phyloP scores from a whole-genome alignment of 2,329 filamentous ascomycete genomes.

The Penicillium freii region DNA sequence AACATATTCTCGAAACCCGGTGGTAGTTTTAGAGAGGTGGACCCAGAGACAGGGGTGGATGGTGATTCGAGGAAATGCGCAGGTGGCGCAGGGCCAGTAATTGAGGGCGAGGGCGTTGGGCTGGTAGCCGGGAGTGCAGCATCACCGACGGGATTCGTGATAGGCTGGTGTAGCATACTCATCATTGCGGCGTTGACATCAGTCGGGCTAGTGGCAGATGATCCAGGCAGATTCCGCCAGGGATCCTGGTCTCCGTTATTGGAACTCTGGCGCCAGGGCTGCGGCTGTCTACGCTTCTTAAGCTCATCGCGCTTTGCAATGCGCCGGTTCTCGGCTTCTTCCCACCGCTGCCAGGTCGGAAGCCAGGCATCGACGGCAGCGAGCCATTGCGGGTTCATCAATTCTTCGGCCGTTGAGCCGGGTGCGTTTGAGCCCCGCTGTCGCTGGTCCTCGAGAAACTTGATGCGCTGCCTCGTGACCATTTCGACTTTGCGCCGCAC shows the following conservation, averaged over 20 bases:
- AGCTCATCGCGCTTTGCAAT: slow-evolving; percentile 40
- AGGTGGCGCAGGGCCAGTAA: slow-evolving; percentile 1
- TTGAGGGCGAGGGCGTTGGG: slow-evolving; percentile 4
- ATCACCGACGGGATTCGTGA: slow-evolving; percentile 10
- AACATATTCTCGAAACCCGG: slow-evolving; percentile 44
- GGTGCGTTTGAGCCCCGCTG: slow-evolving; percentile 7
- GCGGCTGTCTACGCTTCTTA: slow-evolving; percentile 18
- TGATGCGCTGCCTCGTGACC: slow-evolving; percentile 43
- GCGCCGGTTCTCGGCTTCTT: slow-evolving; percentile 37
- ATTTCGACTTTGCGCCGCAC: slow-evolving; percentile 44
- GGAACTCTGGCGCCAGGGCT: slow-evolving; percentile 9
- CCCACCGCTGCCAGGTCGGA: slow-evolving; percentile 42
- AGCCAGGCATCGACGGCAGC: slow-evolving; percentile 42
- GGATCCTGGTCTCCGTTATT: slow-evolving; percentile 24
- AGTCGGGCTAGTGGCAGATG: neutral
- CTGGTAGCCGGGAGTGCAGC: neutral
- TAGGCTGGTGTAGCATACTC: slow-evolving; percentile 8
- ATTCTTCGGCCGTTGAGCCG: slow-evolving; percentile 22
- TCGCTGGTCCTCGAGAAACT: slow-evolving; percentile 37
- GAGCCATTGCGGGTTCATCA: slow-evolving; percentile 41
- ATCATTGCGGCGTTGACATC: neutral
- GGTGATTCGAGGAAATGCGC: slow-evolving; percentile 8
- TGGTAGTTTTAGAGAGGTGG: slow-evolving; percentile 27
- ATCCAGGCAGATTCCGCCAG: neutral
- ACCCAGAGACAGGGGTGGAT: slow-evolving; percentile 1